Evolutionary conservation across 2,329 filamentous ascomycete genomes (phyloP), one percentile per base, ranked within the genome.

Genomic region (Raffaelea albimanens): DNA sequence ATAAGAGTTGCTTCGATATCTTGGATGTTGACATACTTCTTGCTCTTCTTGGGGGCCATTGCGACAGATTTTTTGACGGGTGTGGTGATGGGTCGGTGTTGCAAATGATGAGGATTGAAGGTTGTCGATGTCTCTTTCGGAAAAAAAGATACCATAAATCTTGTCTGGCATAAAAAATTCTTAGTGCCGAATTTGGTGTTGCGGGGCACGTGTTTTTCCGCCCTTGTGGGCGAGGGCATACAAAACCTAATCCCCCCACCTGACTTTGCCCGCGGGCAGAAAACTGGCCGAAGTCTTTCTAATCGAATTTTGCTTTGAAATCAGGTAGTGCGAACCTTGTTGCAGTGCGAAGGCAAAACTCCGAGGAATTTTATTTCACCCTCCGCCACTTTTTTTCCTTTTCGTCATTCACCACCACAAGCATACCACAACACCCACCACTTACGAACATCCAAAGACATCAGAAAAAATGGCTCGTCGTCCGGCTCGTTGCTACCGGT

Each of bases 401-500:
- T 36, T 40, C 59, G 61, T 60, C 62, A 38, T 42, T 19, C 44
- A 41, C 44, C 58, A 59, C 55, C 60, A 63, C 56, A 59, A 57
- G 63, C 59, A 65, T 33, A 64, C 70, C 68, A 67, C 67, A 65
- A 57, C 65, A 63, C 51, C 44, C 39, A 59, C 46, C 55, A 55
- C n/a, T 38, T n/a, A 38, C 34, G 34, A 29, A 21, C 18, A 16
- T 41, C 36, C 25, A 29, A 48, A 80, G n/a, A n/a, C n/a, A 73
- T 76, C 78, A 74, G 80, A 83, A 84, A 90, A 84, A 80, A 98
- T 98, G 93, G 93, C 93, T 69, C 89, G 93, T 76, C 89, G 93
- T 86, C 93, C 93, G 69, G 93, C 93, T 69, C 87, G 93, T 80
- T 98, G 93, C 80, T 98, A 95, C 83, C 85, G 93, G 70, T 98